Evolutionary conservation across 108 stramenopile species (phyloP), one percentile per base, ranked within the genome.

Genomic region (Nitzschia sp.): DNA sequence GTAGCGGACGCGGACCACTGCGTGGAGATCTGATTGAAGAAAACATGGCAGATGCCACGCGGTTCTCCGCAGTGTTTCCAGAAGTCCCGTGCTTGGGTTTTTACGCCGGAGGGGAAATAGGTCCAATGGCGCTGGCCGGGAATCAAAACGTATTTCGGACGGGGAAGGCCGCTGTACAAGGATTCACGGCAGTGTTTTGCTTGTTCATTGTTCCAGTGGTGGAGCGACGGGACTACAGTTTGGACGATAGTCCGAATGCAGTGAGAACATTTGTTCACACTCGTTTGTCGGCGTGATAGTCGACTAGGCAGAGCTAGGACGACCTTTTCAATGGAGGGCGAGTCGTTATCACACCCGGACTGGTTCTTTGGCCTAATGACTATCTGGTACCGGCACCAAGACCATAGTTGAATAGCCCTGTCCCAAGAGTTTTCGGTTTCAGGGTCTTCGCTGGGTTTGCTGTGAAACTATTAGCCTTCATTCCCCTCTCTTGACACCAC

Each of bases 91-190:
- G 76, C 55, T 38, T 78, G 29, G 85, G 85, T 25, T 86, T 78
- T 55, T 86, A 86, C 42, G 85, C 82, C 3, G 72, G 66, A 2
- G 85, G 85, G n/a, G 85, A 86, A 64, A 79, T 83, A 38, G 85
- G 85, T 32, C 85, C 85, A 0, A 1, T 74, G 46, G 85, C 85
- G 0, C 28, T 78, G 55, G 85, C 76, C 1, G 85, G 75, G 2
- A 75, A 71, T n/a, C 29, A 68, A 55, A 54, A 70, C 33, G 79
- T 80, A n/a, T 80, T 80, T 59, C 78, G 75, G 54, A 63, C 33
- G n/a, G 78, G 84, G 24, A 28, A 65, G 5, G 78, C 78, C 27
- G 34, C 71, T 18, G 35, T 78, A 13, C 85, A 86, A 42, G 85
- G 85, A 25, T 80, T 83, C 34, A 86, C 81, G 25, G 79, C 78